Base-by-base conservation (phyloP, 257 asterid species). In the Knoxia roxburghii region DNA sequence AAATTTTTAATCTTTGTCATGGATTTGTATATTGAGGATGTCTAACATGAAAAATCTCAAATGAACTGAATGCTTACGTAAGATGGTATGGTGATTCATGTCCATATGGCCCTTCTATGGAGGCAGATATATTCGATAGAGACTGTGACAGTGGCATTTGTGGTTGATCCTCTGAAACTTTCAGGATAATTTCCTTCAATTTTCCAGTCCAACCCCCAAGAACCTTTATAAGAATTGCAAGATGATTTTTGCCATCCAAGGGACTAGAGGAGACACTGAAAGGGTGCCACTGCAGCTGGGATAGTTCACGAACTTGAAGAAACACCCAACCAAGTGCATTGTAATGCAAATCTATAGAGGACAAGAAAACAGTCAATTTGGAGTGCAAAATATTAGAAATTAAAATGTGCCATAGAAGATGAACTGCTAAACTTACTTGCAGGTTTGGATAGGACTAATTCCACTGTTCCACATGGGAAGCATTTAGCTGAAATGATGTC, bases 41-140 rank as follows among this genome's bases (percentile, higher is more conserved):
- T 50, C 26, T 50, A 50, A 0, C 6, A 20, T 5, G 29, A 50
- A 4, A 21, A 50, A 50, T 37, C 46, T 23, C 43, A 40, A 24
- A 52, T 63, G 21, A 13, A 33, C 20, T 33, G 66, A 60, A 33
- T 41, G 69, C 85, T 10, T 80, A 90, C 97, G 52, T 80, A 64
- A 86, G 78, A 77, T 90, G 93, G 73, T 90, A 88, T 27, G 97
- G 81, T 0, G 89, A 86, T 79, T 83, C 96, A 77, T 90, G 95
- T 17, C 97, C 97, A 64, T 90, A 90, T 61, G 97, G 97, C 74
- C 97, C 97, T 73, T 90, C 97, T 26, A 90, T 77, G 0, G 83
- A 90, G 54, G 83, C 95, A 0, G 89, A 80, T 56, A 90, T 54
- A 54, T 76, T 81, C 54, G 78, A 46, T 6, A 40, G 43, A 60